A percentile compares a stretch with the other conserved stretches of the same genome.
Evolutionary conservation across 2,329 filamentous ascomycete species (phyloP).

Genomic region (Xylaria digitata): DNA sequence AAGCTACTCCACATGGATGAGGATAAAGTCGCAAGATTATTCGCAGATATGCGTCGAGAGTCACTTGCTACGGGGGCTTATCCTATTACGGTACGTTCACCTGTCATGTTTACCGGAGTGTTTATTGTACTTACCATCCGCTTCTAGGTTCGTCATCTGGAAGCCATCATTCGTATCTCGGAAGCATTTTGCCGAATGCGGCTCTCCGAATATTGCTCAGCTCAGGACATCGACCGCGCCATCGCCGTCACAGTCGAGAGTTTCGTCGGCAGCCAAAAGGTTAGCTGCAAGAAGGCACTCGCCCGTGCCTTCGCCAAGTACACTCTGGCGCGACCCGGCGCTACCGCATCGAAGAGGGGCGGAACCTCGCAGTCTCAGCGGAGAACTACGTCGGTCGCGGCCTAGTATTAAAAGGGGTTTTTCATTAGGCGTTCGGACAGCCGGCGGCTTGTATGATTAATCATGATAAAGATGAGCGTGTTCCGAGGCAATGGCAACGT

Average conservation of each 20-base stretch:
- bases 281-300: conserved; percentile 96
- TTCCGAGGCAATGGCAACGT: conserved; percentile 19
- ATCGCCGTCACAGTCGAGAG: conserved; percentile 97
- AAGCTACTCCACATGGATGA: conserved; percentile 98
- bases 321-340: conserved; percentile 67
- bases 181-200: conserved; percentile 98
- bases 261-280: conserved; percentile 95
- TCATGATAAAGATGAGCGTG: conserved; percentile 11
- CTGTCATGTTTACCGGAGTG: not conserved
- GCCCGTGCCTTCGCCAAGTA: conserved; percentile 97
- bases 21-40: conserved; percentile 93
- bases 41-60: conserved; percentile 95
- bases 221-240: conserved; percentile 92
- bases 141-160: conserved; percentile 87
- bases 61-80: conserved; percentile 94
- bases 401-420: conserved; percentile 25
- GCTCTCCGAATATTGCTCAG: conserved; percentile 91
- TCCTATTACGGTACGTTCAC: conserved; percentile 86
- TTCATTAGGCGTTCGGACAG: conserved; percentile 14
- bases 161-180: conserved; percentile 95
- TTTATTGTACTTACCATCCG: conserved; percentile 38
- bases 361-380: conserved; percentile 42
- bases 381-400: conserved; percentile 40
- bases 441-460: conserved; percentile 17
- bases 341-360: conserved; percentile 37